Conservation (phyloP, 495 filamentous ascomycete species). For the Xylaria flabelliformis region DNA sequence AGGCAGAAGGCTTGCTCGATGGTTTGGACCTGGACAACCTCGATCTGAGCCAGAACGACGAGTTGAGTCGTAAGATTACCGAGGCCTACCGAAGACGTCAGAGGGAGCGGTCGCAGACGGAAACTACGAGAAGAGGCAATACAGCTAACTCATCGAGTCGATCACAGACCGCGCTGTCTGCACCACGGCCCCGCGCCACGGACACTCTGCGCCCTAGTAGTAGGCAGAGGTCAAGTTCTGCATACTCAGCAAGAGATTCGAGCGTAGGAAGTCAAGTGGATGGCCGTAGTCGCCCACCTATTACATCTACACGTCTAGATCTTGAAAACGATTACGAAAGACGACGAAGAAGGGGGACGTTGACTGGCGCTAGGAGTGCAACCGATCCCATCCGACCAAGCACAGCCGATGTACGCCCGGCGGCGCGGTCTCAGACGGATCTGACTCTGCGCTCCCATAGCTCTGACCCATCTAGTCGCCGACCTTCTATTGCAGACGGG, state of each 20-base stretch:
- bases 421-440: conserved; percentile 66
- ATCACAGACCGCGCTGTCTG: conserved; percentile 35
- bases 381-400: conserved; percentile 49
- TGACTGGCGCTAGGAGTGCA: conserved; percentile 49
- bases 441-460: conserved; percentile 55
- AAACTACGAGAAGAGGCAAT: conserved; percentile 49
- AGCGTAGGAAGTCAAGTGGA: conserved; percentile 44
- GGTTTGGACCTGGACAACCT: conserved; percentile 85
- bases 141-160: conserved; percentile 43
- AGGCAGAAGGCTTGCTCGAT: conserved; percentile 85
- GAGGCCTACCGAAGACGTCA: conserved; percentile 82
- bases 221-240: conserved; percentile 46
- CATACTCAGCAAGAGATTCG: conserved; percentile 47
- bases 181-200: conserved; percentile 38
- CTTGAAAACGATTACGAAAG: conserved; percentile 50
- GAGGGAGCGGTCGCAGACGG: conserved; percentile 51
- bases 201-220: conserved; percentile 45
- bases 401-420: conserved; percentile 49
- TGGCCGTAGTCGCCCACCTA: conserved; percentile 53
- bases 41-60: conserved; percentile 77
- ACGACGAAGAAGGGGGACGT: conserved; percentile 49
- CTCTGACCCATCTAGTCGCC: conserved; percentile 37
- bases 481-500: conserved; percentile 48
- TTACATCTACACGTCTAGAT: conserved; percentile 51
- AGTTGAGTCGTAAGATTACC: conserved; percentile 86